Conservation (phyloP, 257 asterid genomes). For the Solanum neorickii region DNA sequence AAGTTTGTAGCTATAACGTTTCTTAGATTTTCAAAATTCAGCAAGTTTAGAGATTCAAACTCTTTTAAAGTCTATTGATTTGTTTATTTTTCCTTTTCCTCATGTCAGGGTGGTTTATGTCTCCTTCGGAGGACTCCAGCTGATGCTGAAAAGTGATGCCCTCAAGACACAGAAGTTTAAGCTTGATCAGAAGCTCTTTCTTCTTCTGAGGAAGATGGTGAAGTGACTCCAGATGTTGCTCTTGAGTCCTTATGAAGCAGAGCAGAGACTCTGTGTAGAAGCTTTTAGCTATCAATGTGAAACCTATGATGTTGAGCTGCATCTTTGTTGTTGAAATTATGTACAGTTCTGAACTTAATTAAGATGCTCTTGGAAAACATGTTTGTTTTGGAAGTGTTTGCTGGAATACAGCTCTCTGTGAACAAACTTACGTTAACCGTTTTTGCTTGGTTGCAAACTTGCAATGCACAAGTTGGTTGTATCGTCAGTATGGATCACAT, state of each 20-base stretch:
- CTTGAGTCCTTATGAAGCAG: neutral
- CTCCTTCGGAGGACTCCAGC: slow-evolving; percentile 90
- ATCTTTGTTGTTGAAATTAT: neutral
- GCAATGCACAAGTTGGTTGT: neutral
- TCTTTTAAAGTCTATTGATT: neutral
- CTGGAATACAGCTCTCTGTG: neutral
- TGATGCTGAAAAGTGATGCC: slow-evolving; percentile 58
- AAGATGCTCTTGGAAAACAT: neutral
- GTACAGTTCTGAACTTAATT: neutral
- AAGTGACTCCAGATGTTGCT: slow-evolving; percentile 5
- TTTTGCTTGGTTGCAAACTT: neutral
- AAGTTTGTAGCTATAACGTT: neutral
- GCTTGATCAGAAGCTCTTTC: slow-evolving; percentile 58
- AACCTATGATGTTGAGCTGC: neutral
- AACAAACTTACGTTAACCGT: neutral
- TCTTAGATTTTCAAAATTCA: neutral
- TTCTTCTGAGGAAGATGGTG: slow-evolving; percentile 68
- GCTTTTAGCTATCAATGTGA: neutral
- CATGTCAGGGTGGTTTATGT: slow-evolving; percentile 43
- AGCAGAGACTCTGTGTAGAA: neutral
- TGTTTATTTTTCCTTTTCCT: neutral
- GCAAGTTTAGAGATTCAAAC: neutral
- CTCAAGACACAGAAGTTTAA: slow-evolving; percentile 42
- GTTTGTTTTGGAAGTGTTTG: neutral
- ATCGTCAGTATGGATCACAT: neutral